These are phyloP conservation scores for Penicillium sp. DNA, from an alignment of 2,329 filamentous ascomycete genomes.

Conservation along the genomic window DNA sequence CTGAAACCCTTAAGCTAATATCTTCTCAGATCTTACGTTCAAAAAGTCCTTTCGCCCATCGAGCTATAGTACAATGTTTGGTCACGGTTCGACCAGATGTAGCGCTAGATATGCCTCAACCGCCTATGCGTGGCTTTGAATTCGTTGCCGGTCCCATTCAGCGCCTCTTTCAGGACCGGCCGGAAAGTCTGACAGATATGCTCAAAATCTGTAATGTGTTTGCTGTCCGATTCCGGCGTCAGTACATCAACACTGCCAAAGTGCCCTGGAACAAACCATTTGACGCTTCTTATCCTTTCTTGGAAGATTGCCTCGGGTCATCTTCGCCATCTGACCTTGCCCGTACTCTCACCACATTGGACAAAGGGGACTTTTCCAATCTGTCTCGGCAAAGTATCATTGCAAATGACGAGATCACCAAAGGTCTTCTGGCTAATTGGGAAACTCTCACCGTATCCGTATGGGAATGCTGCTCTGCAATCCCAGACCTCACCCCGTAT, in stretches of 20 bases:
- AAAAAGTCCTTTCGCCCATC: slow-evolving; percentile 44
- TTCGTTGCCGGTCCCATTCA: slow-evolving; percentile 47
- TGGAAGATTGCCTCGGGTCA: slow-evolving; percentile 40
- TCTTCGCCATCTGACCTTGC: slow-evolving; percentile 39
- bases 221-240: slow-evolving; percentile 38
- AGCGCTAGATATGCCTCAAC: slow-evolving; percentile 15
- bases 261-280: slow-evolving; percentile 43
- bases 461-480: slow-evolving; percentile 44
- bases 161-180: slow-evolving; percentile 37
- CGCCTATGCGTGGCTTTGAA: slow-evolving; percentile 29
- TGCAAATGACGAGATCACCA: slow-evolving; percentile 26
- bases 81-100: slow-evolving; percentile 24
- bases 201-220: slow-evolving; percentile 44
- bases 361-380: slow-evolving; percentile 36
- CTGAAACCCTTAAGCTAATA: background rate
- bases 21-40: slow-evolving; percentile 36
- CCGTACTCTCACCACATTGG: slow-evolving; percentile 33
- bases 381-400: slow-evolving; percentile 32
- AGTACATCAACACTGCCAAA: slow-evolving; percentile 37
- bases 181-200: slow-evolving; percentile 35
- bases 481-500: slow-evolving; percentile 37
- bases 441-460: slow-evolving; percentile 35
- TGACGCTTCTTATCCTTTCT: slow-evolving; percentile 34
- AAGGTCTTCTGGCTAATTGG: slow-evolving; percentile 35
- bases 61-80: slow-evolving; percentile 38